Base-by-base conservation (phyloP, 1,284 basidiomycete genomes). In the Naganishia liquefaciens region DNA sequence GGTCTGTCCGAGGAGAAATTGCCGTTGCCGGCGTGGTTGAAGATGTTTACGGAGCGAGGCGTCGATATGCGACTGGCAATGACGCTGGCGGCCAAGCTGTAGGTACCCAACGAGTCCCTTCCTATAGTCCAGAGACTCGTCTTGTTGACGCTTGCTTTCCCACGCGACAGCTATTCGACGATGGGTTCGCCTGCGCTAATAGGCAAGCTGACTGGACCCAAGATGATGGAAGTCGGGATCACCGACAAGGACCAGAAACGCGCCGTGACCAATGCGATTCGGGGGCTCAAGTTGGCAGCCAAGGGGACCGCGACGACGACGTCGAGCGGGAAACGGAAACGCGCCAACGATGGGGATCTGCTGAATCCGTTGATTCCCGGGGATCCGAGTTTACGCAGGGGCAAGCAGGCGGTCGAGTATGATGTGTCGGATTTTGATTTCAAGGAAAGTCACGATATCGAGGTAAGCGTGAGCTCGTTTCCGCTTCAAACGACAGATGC, bases 31-130 rank as follows among this genome's bases (percentile, higher is more conserved):
- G 82, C 82, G 28, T 93, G 90, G 78, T 80, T 94, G 15, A 88
- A 90, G 75, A 70, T 89, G 13, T 79, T 93, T 13, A 86, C 87
- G 1, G 80, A 77, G 50, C 84, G 85, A 67, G 83, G 83, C 66
- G 80, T 92, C 1, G 80, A 88, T 2, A 84, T 90, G 72, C 75
- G 84, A 50, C 86, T 87, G 66, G 90, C 91, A 0, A 93, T 95
- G 84, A 77, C 80, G 3, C 77, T 90, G 39, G 86, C 91, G 47
- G 84, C 84, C 51, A 91, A 90, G 82, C 84, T 91, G 90, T 93
- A 63, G 70, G 85, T 64, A 21, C 21, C 28, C 60, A 52, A 9
- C 37, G 30, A 46, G 13, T 33, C 37, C 10, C 27, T n/a, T 33
- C 25, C 39, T 13, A 44, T 30, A 30, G 43, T 28, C 25, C 28